Conservation (phyloP, 2,329 filamentous ascomycete species). For the Alternaria angustiovoidea region DNA sequence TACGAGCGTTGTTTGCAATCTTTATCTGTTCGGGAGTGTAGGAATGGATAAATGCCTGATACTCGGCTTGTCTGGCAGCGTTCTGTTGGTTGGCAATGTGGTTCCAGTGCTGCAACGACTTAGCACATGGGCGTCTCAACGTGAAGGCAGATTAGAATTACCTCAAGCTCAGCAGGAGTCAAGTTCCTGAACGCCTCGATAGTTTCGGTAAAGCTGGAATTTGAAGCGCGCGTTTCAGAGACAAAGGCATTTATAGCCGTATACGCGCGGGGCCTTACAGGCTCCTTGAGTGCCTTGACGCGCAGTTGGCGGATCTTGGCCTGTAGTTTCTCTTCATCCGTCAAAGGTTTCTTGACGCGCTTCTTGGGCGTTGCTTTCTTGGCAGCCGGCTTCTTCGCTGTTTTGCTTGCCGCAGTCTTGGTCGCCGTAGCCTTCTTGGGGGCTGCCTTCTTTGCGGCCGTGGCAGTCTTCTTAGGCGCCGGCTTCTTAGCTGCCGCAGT, state of each 20-base stretch:
- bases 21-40: conserved; percentile 66
- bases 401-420: conserved; percentile 23
- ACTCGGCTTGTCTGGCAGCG: conserved; percentile 54
- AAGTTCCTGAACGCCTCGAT: conserved; percentile 36
- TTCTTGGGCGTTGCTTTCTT: conserved; percentile 33
- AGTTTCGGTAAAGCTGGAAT: neutral
- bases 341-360: conserved; percentile 37
- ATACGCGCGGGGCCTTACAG: conserved; percentile 11
- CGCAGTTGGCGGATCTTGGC: conserved; percentile 44
- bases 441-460: conserved; percentile 33
- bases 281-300: conserved; percentile 49
- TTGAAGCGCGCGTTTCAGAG: conserved; percentile 21
- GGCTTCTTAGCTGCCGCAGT: conserved; percentile 30
- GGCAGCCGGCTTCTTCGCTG: conserved; percentile 27
- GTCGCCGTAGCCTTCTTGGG: conserved; percentile 23
- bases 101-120: conserved; percentile 59
- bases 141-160: conserved; percentile 18
- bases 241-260: conserved; percentile 40
- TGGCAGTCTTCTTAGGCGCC: conserved; percentile 39
- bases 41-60: conserved; percentile 63
- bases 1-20: conserved; percentile 66
- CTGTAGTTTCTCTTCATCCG: conserved; percentile 42
- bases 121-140: conserved; percentile 1
- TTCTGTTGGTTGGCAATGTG: conserved; percentile 59
- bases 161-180: conserved; percentile 48